phyloP scores from a whole-genome alignment of 805 yeast species.

The Nakazawaea pomicola region DNA sequence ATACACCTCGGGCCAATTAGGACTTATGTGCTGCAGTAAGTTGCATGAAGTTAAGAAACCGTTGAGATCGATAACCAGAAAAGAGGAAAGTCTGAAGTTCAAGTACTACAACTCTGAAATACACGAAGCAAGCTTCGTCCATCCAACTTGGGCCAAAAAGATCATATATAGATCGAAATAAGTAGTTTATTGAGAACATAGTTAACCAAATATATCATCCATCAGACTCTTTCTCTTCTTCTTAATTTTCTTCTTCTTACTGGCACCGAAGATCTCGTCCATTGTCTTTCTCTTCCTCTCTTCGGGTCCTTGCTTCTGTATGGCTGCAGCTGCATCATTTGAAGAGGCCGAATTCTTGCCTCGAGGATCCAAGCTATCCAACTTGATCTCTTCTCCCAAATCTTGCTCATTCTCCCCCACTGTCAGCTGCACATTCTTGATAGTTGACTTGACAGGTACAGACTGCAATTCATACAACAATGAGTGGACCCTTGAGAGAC shows the following conservation, averaged over 20 bases:
- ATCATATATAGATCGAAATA: conserved; percentile 5
- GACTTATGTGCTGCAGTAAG: conserved; percentile 95
- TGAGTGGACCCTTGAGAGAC: conserved; percentile 39
- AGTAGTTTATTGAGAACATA: background rate
- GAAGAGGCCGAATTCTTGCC: too few relatives aligned
- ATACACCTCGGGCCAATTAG: conserved; percentile 95
- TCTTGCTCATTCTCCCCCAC: conserved; percentile 20
- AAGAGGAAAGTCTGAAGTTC: conserved; percentile 59
- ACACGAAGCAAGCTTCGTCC: conserved; percentile 83
- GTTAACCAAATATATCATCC: conserved; percentile 68
- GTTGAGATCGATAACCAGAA: conserved; percentile 55
- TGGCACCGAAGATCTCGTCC: conserved; percentile 13
- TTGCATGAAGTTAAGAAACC: conserved; percentile 64
- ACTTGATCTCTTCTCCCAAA: conserved; percentile 23
- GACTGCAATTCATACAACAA: too few relatives aligned
- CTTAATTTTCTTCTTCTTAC: conserved; percentile 19
- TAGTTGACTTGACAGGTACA: too few relatives aligned
- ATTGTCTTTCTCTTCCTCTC: conserved; percentile 6
- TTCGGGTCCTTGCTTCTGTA: too few relatives aligned
- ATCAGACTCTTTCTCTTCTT: conserved; percentile 52
- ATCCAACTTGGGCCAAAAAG: conserved; percentile 79
- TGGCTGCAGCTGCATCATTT: too few relatives aligned
- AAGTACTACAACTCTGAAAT: conserved; percentile 80
- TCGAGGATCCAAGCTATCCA: too few relatives aligned
- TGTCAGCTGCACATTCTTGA: too few relatives aligned